Evolutionary conservation across 345 rosid species (phyloP).

Genomic region (Eucalyptus dawsonii): DNA sequence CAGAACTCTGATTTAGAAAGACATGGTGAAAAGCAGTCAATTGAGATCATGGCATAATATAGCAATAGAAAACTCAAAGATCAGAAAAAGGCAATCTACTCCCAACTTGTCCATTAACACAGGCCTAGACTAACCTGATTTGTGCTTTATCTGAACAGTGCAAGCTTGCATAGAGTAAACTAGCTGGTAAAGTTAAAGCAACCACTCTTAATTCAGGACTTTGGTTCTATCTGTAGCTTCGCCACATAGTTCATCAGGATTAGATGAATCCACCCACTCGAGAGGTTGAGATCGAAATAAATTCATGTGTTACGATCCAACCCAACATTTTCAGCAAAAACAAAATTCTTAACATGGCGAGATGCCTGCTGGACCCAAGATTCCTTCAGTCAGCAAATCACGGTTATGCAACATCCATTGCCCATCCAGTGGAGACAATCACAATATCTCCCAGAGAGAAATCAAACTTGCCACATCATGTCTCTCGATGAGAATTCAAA

Average conservation of each 20-base stretch:
- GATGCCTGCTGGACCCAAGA: neutral
- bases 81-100: neutral
- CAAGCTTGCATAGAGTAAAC: neutral
- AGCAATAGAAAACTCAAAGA: neutral
- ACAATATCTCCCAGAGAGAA: neutral
- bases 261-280: neutral
- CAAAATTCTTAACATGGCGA: neutral
- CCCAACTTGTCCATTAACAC: neutral
- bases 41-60: neutral
- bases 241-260: neutral
- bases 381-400: neutral
- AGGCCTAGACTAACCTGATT: neutral
- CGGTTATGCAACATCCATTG: neutral
- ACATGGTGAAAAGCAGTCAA: neutral
- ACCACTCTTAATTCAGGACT: neutral
- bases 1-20: neutral
- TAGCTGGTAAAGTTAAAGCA: neutral
- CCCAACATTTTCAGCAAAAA: neutral
- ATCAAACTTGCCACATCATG: neutral
- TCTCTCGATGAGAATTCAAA: neutral
- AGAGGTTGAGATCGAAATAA: neutral
- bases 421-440: neutral
- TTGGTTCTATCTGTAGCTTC: neutral
- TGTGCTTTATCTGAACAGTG: neutral
- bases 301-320: neutral